Base-by-base conservation (phyloP, 805 yeast species). In the Suhomyces vadensis region DNA sequence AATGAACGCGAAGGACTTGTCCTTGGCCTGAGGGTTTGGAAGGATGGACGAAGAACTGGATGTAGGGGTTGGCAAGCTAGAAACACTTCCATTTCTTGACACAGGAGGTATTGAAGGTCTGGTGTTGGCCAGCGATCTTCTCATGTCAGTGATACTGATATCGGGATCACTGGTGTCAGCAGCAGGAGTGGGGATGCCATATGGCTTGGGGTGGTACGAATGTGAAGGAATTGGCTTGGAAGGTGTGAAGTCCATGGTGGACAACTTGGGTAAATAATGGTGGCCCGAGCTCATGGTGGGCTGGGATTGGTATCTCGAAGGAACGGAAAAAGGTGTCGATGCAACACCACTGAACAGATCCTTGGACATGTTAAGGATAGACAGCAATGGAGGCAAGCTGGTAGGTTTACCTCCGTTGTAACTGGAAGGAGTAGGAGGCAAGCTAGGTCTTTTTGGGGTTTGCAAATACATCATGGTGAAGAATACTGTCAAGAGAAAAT, bases 11-110 rank as follows among this genome's bases (percentile, higher is more conserved):
- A 83, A 87, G 14, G 75, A 61, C 51, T 72, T 73, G 33, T 16
- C 27, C 27, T 97, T 87, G 16, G 88, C 82, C 21, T 90, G 95
- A 8, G 96, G 87, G 65, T 92, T 97, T 19, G 95, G 82, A 52
- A 91, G 91, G 65, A 92, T 91, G 13, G 97, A 97, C 67, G 82
- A 87, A 13, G 75, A 59, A 50, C 71, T 71, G 17, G 51, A 19
- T 25, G 20, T 19, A 10, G 38, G 19, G 10, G 43, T 24, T 5
- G 48, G 42, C 6, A 22, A 20, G n/a, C 37, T 21, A 11, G 42
- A 31, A 9, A 31, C 13, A n/a, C 20, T 22, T 17, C 13, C 7
- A 7, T n/a, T 13, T n/a, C 21, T 37, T 13, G 35, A 24, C 2
- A 37, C 22, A 14, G 31, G 37, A 8, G 22, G 22, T 10, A 11